Evolutionary conservation across 805 yeast species (phyloP).

Genomic region (Candida broadrunensis): DNA sequence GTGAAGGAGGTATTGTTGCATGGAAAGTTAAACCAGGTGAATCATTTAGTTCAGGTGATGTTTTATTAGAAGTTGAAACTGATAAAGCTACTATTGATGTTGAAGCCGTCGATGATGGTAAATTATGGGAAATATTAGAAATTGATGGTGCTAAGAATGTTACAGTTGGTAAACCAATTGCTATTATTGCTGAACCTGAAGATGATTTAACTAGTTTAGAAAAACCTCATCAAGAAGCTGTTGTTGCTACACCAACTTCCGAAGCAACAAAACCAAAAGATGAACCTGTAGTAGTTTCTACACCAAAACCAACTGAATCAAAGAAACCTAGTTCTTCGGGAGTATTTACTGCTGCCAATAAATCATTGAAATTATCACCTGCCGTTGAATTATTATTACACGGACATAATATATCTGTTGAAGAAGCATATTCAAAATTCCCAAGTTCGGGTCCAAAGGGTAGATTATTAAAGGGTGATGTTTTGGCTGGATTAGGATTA

Average conservation of each 20-base stretch:
- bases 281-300: slow-evolving; percentile 9
- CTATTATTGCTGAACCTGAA: slow-evolving; percentile 80
- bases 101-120: slow-evolving; percentile 90
- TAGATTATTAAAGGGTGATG: slow-evolving; percentile 86
- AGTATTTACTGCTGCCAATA: slow-evolving; percentile 50
- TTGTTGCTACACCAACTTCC: slow-evolving; percentile 15
- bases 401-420: slow-evolving; percentile 58
- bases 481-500: slow-evolving; percentile 75
- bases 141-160: slow-evolving; percentile 76
- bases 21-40: slow-evolving; percentile 83
- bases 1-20: slow-evolving; percentile 84
- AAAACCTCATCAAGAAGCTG: slow-evolving; percentile 46
- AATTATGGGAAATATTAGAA: slow-evolving; percentile 69
- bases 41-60: slow-evolving; percentile 76
- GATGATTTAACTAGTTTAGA: slow-evolving; percentile 72
- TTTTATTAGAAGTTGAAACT: slow-evolving; percentile 76
- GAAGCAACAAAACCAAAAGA: slow-evolving; percentile 14
- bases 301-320: slow-evolving; percentile 6
- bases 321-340: slow-evolving; percentile 3
- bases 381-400: slow-evolving; percentile 70
- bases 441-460: slow-evolving; percentile 89
- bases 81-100: slow-evolving; percentile 83
- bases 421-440: slow-evolving; percentile 70
- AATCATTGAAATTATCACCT: slow-evolving; percentile 68
- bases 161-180: slow-evolving; percentile 87